phyloP scores from a whole-genome alignment of 1,284 basidiomycete species.

The Cryptococcus sp. region DNA sequence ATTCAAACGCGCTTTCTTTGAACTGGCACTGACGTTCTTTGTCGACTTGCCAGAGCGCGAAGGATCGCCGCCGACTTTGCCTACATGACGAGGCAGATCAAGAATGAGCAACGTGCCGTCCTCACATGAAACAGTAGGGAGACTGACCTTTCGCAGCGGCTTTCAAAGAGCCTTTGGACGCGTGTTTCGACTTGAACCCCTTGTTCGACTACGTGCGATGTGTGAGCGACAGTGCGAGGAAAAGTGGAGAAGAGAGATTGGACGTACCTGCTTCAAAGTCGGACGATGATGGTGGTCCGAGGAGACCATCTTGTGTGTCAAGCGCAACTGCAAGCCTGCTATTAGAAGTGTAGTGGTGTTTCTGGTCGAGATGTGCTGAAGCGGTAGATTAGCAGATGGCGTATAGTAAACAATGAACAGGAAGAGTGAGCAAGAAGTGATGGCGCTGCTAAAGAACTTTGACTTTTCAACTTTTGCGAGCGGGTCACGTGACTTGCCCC shows the following conservation, averaged over 20 bases:
- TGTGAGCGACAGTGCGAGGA: not conserved
- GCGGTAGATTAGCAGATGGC: too few relatives aligned
- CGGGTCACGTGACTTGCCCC: too few relatives aligned
- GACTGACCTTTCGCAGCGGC: constrained; percentile 74
- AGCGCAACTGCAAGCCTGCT: too few relatives aligned
- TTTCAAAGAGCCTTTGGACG: constrained; percentile 75
- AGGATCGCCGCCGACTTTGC: too few relatives aligned
- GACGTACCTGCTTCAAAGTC: constrained; percentile 76
- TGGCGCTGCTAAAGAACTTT: too few relatives aligned
- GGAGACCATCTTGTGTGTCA: constrained; percentile 21
- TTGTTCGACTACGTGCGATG: constrained; percentile 70
- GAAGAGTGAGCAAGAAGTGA: too few relatives aligned
- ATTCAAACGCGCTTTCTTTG: constrained; percentile 48
- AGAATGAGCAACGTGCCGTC: not conserved
- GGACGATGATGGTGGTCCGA: constrained; percentile 67
- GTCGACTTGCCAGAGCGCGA: constrained; percentile 17
- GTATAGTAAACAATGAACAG: too few relatives aligned
- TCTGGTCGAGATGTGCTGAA: too few relatives aligned
- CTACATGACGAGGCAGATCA: too few relatives aligned
- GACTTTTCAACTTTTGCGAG: too few relatives aligned
- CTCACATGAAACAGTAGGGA: not conserved
- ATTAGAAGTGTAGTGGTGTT: too few relatives aligned
- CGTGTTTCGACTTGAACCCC: constrained; percentile 83
- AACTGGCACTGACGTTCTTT: constrained; percentile 32
- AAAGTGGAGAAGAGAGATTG: not conserved